These are phyloP conservation scores for Xylaria digitata DNA, from an alignment of 2,329 filamentous ascomycete species.

Conservation along the genomic window DNA sequence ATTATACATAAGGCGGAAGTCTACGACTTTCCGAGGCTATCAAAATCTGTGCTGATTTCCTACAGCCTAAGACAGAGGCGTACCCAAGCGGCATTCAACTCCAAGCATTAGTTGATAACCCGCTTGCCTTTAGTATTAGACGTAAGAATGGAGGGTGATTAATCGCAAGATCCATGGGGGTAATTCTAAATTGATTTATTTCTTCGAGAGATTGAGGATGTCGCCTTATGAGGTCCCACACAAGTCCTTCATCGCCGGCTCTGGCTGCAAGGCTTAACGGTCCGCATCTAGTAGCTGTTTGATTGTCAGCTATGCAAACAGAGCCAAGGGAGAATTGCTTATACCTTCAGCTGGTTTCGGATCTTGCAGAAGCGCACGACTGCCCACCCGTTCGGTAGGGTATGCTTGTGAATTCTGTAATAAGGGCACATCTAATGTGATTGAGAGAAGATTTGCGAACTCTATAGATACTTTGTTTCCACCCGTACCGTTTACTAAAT, in stretches of 20 bases:
- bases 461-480: not conserved
- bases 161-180: not conserved
- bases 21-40: not conserved
- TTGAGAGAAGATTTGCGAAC: not conserved
- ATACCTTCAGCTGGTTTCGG: conserved; percentile 20
- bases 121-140: conserved; percentile 3
- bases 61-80: not conserved
- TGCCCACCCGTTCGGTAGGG: too few relatives aligned
- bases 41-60: not conserved
- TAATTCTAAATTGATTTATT: not conserved
- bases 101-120: not conserved
- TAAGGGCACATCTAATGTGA: not conserved
- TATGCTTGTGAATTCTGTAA: too few relatives aligned
- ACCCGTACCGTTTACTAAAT: too few relatives aligned
- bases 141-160: conserved; percentile 9
- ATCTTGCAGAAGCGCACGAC: not conserved
- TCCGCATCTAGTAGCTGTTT: conserved; percentile 20
- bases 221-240: conserved; percentile 3
- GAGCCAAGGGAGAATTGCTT: not conserved
- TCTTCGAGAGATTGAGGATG: conserved; percentile 12
- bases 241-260: conserved; percentile 4
- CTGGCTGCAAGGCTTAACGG: conserved; percentile 19
- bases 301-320: conserved; percentile 2
- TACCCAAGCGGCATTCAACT: not conserved
- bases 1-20: rapidly evolving